Percentiles rank a stretch among this genome's conserved stretches.
Evolutionary conservation across 805 yeast species (phyloP).

Genomic region (Torulaspora maleeae): DNA sequence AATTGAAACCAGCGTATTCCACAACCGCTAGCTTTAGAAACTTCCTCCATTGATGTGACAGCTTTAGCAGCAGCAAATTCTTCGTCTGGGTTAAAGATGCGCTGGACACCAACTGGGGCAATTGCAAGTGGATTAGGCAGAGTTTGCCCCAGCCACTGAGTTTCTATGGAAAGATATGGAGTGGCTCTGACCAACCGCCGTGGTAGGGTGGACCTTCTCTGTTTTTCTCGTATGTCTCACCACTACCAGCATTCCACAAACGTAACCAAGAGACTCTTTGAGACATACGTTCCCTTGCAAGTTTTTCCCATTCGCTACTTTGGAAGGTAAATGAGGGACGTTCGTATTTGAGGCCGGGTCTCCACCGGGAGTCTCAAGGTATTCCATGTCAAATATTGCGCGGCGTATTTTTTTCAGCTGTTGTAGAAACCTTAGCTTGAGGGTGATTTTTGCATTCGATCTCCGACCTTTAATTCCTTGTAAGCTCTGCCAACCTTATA

Average conservation of each 20-base stretch:
- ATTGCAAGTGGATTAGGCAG: conserved; percentile 22
- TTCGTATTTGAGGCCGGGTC: conserved; percentile 14
- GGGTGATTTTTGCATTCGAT: too few relatives aligned
- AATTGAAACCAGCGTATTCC: conserved; percentile 47
- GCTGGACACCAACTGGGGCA: conserved; percentile 30
- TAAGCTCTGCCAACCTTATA: too few relatives aligned
- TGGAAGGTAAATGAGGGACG: conserved; percentile 17
- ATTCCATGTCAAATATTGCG: too few relatives aligned
- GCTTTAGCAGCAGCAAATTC: conserved; percentile 28
- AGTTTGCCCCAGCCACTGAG: conserved; percentile 18
- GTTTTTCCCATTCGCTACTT: conserved; percentile 13
- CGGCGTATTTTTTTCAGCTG: too few relatives aligned
- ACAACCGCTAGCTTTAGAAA: conserved; percentile 30
- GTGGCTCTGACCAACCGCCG: conserved; percentile 14
- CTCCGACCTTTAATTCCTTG: not conserved
- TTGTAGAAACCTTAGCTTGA: too few relatives aligned
- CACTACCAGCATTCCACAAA: conserved; percentile 17
- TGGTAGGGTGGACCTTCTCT: conserved; percentile 13
- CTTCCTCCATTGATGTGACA: conserved; percentile 40
- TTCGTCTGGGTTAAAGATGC: conserved; percentile 23
- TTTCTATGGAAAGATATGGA: conserved; percentile 9
- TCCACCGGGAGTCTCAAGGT: conserved; percentile 12
- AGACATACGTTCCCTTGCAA: conserved; percentile 15
- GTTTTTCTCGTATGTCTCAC: conserved; percentile 13
- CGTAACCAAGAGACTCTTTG: conserved; percentile 14